phyloP scores from a whole-genome alignment of 2,329 filamentous ascomycete species.

The Nemania serpens region DNA sequence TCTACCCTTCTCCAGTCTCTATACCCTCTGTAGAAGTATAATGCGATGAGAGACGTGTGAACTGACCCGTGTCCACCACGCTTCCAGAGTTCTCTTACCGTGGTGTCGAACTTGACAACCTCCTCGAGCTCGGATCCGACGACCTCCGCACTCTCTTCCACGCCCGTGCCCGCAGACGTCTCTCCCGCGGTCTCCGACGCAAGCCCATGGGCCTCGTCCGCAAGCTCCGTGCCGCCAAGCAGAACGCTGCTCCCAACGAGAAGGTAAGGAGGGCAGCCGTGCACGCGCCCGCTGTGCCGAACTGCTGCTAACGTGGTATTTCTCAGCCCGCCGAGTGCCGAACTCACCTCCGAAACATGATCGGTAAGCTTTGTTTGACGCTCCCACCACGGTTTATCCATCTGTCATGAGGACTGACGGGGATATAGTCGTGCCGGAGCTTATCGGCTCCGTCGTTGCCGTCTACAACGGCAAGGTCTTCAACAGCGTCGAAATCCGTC shows the following conservation, averaged over 20 bases:
- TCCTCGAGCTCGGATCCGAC: slow-evolving; percentile 97
- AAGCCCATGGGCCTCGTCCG: slow-evolving; percentile 99
- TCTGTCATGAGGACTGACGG: slow-evolving; percentile 1
- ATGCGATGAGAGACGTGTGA: background rate
- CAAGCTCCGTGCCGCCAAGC: slow-evolving; percentile 99
- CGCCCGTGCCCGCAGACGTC: slow-evolving; percentile 95
- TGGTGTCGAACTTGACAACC: slow-evolving; percentile 98
- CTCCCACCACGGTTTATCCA: background rate
- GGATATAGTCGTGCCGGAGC: slow-evolving; percentile 81
- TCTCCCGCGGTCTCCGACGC: slow-evolving; percentile 99
- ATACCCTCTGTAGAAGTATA: background rate
- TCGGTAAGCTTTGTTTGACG: slow-evolving; percentile 51
- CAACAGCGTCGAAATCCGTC: slow-evolving; percentile 99
- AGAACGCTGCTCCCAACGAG: slow-evolving; percentile 99
- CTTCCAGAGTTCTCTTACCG: slow-evolving; percentile 92
- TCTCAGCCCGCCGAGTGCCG: slow-evolving; percentile 26
- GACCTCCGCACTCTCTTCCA: slow-evolving; percentile 99
- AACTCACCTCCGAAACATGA: slow-evolving; percentile 99
- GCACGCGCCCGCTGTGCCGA: background rate
- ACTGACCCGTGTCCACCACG: slow-evolving; percentile 72
- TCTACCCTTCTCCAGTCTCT: background rate
- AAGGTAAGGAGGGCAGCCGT: slow-evolving; percentile 17
- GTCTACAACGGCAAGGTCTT: slow-evolving; percentile 99
- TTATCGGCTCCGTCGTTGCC: slow-evolving; percentile 98
- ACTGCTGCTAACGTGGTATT: slow-evolving; percentile 5